Conservation (phyloP, 257 asterid genomes). For the Nicotiana paniculata region DNA sequence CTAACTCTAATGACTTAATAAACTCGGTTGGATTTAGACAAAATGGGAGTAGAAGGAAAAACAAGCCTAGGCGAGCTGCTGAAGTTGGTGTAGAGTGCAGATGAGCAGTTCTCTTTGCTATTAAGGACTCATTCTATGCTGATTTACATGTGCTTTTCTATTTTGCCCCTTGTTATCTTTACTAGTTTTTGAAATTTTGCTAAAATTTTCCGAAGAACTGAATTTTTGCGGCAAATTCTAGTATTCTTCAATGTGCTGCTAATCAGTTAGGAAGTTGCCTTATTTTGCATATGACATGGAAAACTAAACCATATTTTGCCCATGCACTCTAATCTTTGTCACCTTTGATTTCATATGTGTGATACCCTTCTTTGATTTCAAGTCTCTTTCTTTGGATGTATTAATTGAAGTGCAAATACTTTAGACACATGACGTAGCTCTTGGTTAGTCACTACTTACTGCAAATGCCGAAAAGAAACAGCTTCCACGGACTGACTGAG, state of each 20-base stretch:
- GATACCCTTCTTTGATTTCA: neutral
- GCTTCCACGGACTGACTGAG: neutral
- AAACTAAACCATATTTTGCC: neutral
- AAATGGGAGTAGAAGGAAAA: constrained; percentile 73
- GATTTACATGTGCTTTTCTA: neutral
- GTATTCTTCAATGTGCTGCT: neutral
- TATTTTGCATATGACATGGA: neutral
- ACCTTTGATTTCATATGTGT: neutral
- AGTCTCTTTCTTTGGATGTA: neutral
- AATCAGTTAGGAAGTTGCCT: neutral
- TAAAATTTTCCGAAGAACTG: neutral
- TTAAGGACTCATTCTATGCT: neutral
- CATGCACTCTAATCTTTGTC: neutral
- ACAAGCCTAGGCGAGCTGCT: constrained; percentile 88
- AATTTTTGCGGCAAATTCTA: neutral
- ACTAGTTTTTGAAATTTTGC: neutral
- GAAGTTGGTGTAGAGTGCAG: constrained; percentile 87
- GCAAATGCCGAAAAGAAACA: neutral
- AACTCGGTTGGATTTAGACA: constrained; percentile 59
- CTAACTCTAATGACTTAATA: constrained; percentile 27
- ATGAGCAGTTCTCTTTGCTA: constrained; percentile 19
- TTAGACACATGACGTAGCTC: neutral
- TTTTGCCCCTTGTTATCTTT: neutral
- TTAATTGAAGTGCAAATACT: neutral
- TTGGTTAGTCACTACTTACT: neutral